Evolutionary conservation across 306 rosid genomes (phyloP).

Genomic region (Hylodesmum podocarpum): DNA sequence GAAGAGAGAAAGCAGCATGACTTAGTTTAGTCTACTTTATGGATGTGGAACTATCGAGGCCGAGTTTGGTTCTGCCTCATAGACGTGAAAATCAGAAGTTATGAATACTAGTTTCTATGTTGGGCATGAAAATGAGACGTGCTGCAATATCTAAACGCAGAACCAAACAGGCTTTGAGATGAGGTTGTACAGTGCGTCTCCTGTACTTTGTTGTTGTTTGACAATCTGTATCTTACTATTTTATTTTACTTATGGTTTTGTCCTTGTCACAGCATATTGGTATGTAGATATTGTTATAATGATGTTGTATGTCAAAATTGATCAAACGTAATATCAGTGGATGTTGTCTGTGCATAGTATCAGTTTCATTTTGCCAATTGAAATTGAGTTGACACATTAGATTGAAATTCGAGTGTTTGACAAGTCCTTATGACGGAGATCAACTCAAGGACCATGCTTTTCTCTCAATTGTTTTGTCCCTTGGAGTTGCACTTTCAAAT

Average conservation of each 20-base stretch:
- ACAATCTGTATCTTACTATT: neutral
- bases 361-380: neutral
- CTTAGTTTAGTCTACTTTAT: neutral
- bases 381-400: neutral
- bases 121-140: neutral
- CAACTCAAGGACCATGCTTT: no score
- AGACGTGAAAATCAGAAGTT: neutral
- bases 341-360: neutral
- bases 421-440: no score
- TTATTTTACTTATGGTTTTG: neutral
- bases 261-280: slow-evolving; percentile 6
- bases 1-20: neutral
- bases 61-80: neutral
- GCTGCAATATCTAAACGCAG: neutral
- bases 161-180: neutral
- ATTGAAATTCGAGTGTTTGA: neutral
- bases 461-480: no score
- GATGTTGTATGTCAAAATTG: slow-evolving; percentile 6
- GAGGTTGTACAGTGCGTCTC: neutral
- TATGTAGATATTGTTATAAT: slow-evolving; percentile 25
- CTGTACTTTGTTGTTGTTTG: neutral
- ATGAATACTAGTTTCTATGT: neutral
- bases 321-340: slow-evolving; percentile 28
- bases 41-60: neutral
- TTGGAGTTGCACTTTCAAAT: neutral